These are phyloP conservation scores for Astrocystis sublimbata DNA, from an alignment of 495 filamentous ascomycete genomes.

Conservation along the genomic window DNA sequence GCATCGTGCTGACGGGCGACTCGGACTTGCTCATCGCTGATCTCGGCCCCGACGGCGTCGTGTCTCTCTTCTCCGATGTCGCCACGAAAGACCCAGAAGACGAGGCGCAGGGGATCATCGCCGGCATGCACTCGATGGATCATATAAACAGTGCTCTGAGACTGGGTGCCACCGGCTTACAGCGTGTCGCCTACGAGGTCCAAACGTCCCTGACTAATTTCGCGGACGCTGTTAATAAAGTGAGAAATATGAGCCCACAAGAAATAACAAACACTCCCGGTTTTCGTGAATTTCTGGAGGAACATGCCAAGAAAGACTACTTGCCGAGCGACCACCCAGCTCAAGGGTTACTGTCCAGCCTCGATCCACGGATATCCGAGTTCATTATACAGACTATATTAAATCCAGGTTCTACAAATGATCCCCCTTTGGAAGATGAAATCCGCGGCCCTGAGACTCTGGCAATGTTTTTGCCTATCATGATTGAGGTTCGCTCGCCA, in stretches of 20 bases:
- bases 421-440: no score
- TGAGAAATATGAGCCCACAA: no score
- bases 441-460: constrained; percentile 30
- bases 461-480: constrained; percentile 31
- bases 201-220: constrained; percentile 10
- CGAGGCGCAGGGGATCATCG: constrained; percentile 10
- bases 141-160: constrained; percentile 30
- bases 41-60: constrained; percentile 56
- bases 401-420: no score
- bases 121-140: constrained; percentile 23
- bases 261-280: constrained; percentile 15
- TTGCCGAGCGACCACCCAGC: constrained; percentile 25
- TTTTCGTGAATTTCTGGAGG: constrained; percentile 24
- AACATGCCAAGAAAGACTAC: constrained; percentile 21
- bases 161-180: constrained; percentile 25
- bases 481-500: constrained; percentile 22
- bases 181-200: constrained; percentile 30
- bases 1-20: constrained; percentile 64
- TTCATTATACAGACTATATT: constrained; percentile 30
- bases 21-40: constrained; percentile 75
- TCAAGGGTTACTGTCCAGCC: constrained; percentile 20
- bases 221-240: constrained; percentile 19
- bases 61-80: constrained; percentile 61
- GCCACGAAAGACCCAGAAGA: constrained; percentile 10
- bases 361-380: constrained; percentile 35